A percentile compares a stretch with the other conserved stretches of the same genome.
These are phyloP conservation scores for Ophiostoma sp. DNA, from an alignment of 2,329 filamentous ascomycete genomes.

Conservation along the genomic window DNA sequence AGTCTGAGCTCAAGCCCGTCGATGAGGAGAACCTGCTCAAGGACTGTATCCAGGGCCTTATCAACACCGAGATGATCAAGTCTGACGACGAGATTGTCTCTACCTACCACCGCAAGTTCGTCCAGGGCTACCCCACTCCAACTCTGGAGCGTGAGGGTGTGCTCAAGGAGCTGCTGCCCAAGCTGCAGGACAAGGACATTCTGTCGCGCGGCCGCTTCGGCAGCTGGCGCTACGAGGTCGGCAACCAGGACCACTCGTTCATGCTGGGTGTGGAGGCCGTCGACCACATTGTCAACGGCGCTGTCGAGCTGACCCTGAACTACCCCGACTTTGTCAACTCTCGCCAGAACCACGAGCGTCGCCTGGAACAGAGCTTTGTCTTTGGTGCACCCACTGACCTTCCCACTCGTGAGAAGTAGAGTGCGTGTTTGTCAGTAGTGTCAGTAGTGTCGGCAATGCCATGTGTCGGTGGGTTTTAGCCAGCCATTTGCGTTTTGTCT, in stretches of 20 bases:
- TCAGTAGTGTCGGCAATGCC: neutral
- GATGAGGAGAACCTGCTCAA: conserved; percentile 76
- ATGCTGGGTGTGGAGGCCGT: conserved; percentile 94
- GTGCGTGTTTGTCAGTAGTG: neutral
- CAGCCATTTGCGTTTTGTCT: neutral
- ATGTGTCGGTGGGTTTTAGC: neutral
- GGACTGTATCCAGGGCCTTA: conserved; percentile 90
- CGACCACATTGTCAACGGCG: conserved; percentile 83
- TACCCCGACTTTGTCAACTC: conserved; percentile 94
- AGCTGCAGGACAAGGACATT: conserved; percentile 86
- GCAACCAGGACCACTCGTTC: conserved; percentile 96
- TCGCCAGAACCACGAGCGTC: conserved; percentile 62
- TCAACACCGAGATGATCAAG: conserved; percentile 97
- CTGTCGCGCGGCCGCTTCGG: conserved; percentile 95
- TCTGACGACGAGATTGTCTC: conserved; percentile 91
- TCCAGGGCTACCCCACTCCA: conserved; percentile 97
- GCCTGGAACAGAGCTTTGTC: conserved; percentile 49
- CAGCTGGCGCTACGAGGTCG: conserved; percentile 92
- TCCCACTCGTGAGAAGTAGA: conserved; percentile 35
- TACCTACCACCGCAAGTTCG: conserved; percentile 95
- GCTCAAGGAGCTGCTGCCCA: conserved; percentile 85
- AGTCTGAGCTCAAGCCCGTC: conserved; percentile 92
- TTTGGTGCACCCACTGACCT: conserved; percentile 36
- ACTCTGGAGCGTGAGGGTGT: conserved; percentile 92
- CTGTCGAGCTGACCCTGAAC: conserved; percentile 88